Conservation (phyloP, 306 rosid genomes). For the Adenanthera pavonina region DNA sequence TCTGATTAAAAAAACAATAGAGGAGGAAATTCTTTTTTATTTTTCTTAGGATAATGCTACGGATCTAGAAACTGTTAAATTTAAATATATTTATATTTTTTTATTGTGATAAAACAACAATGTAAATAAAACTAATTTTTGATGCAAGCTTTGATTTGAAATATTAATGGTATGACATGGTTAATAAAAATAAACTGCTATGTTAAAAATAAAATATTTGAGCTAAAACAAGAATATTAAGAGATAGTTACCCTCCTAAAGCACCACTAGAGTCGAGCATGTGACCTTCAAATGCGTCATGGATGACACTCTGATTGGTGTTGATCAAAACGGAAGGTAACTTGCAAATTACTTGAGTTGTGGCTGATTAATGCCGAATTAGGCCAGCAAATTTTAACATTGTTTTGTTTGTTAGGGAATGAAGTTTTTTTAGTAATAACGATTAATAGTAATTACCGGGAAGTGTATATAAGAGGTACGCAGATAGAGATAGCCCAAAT, state of each 20-base stretch:
- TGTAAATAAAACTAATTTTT: neutral
- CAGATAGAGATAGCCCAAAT: constrained; percentile 37
- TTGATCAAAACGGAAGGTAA: neutral
- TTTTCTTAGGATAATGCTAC: no score
- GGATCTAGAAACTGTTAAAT: no score
- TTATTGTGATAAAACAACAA: neutral
- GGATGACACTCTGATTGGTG: neutral
- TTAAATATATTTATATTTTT: no score
- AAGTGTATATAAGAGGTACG: constrained; percentile 21
- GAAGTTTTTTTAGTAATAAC: constrained; percentile 24
- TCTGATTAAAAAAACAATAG: neutral
- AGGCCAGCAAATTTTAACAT: neutral
- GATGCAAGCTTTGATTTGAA: neutral
- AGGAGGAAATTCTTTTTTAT: neutral
- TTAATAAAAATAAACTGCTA: neutral
- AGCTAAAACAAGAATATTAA: neutral
- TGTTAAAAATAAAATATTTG: neutral
- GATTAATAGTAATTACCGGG: neutral
- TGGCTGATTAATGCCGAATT: neutral
- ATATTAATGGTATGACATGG: neutral
- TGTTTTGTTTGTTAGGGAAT: neutral
- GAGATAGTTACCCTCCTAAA: neutral
- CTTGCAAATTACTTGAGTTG: neutral
- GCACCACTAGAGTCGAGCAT: neutral
- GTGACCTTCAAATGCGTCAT: neutral